phyloP scores from a whole-genome alignment of 768 basidiomycete genomes.

The Crepidotus variabilis region DNA sequence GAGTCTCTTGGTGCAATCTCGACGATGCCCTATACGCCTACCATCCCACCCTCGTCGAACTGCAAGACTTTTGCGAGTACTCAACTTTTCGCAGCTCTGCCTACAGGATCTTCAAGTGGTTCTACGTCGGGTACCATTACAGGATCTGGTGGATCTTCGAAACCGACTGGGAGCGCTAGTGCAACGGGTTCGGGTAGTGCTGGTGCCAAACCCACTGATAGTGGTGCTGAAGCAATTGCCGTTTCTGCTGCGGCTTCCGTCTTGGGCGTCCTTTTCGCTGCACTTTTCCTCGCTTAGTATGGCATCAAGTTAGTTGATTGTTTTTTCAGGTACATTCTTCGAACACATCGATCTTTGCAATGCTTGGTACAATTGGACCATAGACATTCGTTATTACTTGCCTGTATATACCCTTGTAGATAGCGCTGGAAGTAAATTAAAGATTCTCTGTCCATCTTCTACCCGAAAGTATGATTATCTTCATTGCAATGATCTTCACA shows the following conservation, averaged over 20 bases:
- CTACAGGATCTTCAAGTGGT: slow-evolving; percentile 8
- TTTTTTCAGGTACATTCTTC: too few relatives aligned
- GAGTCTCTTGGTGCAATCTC: slow-evolving; percentile 32
- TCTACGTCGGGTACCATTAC: neutral
- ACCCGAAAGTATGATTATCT: too few relatives aligned
- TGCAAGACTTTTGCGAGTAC: slow-evolving; percentile 29
- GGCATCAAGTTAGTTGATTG: too few relatives aligned
- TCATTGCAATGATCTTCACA: too few relatives aligned
- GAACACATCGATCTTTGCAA: too few relatives aligned
- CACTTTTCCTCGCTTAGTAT: slow-evolving; percentile 16
- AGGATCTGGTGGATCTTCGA: neutral
- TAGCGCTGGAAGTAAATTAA: too few relatives aligned
- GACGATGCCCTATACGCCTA: slow-evolving; percentile 34
- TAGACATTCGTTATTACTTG: too few relatives aligned
- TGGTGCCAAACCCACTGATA: neutral
- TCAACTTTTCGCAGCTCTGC: slow-evolving; percentile 24
- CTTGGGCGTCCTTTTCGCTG: slow-evolving; percentile 16
- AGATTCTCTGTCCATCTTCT: too few relatives aligned
- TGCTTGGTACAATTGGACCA: too few relatives aligned
- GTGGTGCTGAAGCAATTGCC: neutral
- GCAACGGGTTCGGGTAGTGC: slow-evolving; percentile 2
- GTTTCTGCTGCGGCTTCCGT: slow-evolving; percentile 2
- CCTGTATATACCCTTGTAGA: too few relatives aligned
- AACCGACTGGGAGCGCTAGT: slow-evolving; percentile 2
- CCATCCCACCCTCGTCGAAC: slow-evolving; percentile 33